Evolutionary conservation across 1,284 basidiomycete species (phyloP), one percentile per base, ranked within the genome.

Genomic region (Tilletia caries): DNA sequence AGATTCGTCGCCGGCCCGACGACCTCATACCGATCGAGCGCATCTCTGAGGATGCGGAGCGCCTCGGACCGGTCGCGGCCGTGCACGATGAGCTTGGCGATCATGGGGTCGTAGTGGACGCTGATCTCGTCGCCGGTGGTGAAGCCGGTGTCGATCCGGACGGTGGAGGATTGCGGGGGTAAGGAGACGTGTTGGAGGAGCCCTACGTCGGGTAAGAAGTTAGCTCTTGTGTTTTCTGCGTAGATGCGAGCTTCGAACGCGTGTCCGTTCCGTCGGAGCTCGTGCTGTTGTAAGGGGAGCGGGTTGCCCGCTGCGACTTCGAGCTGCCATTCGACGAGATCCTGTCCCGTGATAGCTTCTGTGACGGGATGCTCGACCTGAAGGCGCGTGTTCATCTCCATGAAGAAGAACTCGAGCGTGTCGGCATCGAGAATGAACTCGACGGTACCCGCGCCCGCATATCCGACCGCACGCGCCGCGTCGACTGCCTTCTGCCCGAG

Each of bases 181-280:
- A 87, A 76, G 0, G 84, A 74, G 64, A 94, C 88, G 83, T 94
- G 91, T 12, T 92, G 84, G 2, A 96, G 86, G 6, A 86, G 86
- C 0, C 94, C 94, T 23, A 92, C 93, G 80, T 96, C 94, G 0
- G 94, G 94, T 4, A 96, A 87, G 86, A 96, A 97, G 44, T 71
- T 71, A 15, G 73, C 73, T 29, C 73, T 69, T 2, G 79, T 74
- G 77, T 94, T 92, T 84, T 97, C 94, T 5, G 94, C 95, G 82
- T 97, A 97, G 76, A 97, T 95, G n/a, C 94, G 89, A 15, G 93
- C 93, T 85, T 96, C 94, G 76, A 96, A 96, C 0, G 94, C 91
- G 77, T 96, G 93, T 1, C 95, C 94, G 3, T 91, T 88, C 68
- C 92, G 89, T 23, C 90, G 91, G 67, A 97, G 90, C 43, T 90